phyloP scores from a whole-genome alignment of 1,139 yeast genomes.

The Lodderomyces metapsilosis region DNA sequence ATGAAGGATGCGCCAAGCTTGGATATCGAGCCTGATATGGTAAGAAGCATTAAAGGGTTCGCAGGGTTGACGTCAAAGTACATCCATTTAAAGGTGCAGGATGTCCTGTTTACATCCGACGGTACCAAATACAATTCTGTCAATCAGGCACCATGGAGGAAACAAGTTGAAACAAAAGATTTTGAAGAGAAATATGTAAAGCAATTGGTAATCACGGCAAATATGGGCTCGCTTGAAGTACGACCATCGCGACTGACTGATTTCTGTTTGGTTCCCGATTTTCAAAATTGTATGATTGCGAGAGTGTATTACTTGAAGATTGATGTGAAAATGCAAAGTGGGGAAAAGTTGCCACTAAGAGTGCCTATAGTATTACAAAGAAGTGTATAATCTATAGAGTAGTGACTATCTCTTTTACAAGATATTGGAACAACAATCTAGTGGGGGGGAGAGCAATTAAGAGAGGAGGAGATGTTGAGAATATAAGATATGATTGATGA shows the following conservation, averaged over 20 bases:
- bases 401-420: no score
- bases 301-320: slow-evolving; percentile 35
- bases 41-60: slow-evolving; percentile 33
- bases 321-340: slow-evolving; percentile 28
- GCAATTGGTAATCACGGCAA: slow-evolving; percentile 13
- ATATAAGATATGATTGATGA: slow-evolving; percentile 82
- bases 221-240: slow-evolving; percentile 14
- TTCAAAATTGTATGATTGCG: slow-evolving; percentile 36
- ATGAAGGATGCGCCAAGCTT: slow-evolving; percentile 27
- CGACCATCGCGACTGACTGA: slow-evolving; percentile 16
- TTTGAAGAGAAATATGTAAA: slow-evolving; percentile 11
- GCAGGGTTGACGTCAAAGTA: slow-evolving; percentile 32
- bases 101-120: background rate
- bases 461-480: slow-evolving; percentile 72
- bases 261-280: slow-evolving; percentile 39
- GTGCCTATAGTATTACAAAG: slow-evolving; percentile 31
- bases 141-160: slow-evolving; percentile 10
- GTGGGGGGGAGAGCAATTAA: no score
- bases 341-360: slow-evolving; percentile 27
- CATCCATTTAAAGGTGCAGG: slow-evolving; percentile 1
- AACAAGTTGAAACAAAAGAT: slow-evolving; percentile 4
- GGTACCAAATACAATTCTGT: background rate
- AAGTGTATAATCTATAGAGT: no score
- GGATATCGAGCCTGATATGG: slow-evolving; percentile 24
- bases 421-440: no score